These are phyloP conservation scores for Termitomyces sp. DNA, from an alignment of 768 basidiomycete genomes.

Conservation along the genomic window DNA sequence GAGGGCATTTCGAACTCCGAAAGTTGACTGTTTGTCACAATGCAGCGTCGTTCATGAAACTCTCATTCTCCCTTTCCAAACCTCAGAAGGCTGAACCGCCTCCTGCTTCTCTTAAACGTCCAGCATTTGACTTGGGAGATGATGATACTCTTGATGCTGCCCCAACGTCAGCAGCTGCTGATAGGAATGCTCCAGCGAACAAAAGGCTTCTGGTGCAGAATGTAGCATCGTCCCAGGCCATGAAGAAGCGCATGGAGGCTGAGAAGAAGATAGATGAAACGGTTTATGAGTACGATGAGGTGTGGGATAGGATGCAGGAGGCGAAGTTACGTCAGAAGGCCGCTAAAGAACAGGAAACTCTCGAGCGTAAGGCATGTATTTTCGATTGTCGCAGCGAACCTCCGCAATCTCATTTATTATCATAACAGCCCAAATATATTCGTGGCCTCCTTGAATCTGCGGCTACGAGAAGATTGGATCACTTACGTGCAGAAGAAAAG, in stretches of 20 bases:
- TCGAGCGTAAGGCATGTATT: conserved; percentile 67
- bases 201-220: conserved; percentile 55
- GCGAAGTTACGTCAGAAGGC: conserved; percentile 71
- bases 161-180: conserved; percentile 32
- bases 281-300: conserved; percentile 93
- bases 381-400: background rate
- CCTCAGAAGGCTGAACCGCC: conserved; percentile 44
- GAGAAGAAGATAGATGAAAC: conserved; percentile 77
- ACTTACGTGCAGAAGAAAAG: conserved; percentile 94
- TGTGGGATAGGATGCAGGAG: conserved; percentile 94
- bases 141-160: conserved; percentile 51
- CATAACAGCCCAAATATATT: conserved; percentile 86
- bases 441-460: conserved; percentile 72
- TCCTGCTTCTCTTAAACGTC: conserved; percentile 44
- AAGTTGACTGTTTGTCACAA: background rate
- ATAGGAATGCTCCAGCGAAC: conserved; percentile 40
- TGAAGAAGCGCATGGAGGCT: conserved; percentile 69
- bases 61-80: conserved; percentile 82
- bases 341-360: conserved; percentile 69
- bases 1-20: conserved; percentile 29
- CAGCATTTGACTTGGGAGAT: conserved; percentile 61
- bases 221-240: conserved; percentile 55
- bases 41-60: conserved; percentile 56
- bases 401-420: conserved; percentile 11
- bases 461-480: conserved; percentile 82